phyloP scores from a whole-genome alignment of 2,329 filamentous ascomycete species.

The Herpotrichia juniperi region DNA sequence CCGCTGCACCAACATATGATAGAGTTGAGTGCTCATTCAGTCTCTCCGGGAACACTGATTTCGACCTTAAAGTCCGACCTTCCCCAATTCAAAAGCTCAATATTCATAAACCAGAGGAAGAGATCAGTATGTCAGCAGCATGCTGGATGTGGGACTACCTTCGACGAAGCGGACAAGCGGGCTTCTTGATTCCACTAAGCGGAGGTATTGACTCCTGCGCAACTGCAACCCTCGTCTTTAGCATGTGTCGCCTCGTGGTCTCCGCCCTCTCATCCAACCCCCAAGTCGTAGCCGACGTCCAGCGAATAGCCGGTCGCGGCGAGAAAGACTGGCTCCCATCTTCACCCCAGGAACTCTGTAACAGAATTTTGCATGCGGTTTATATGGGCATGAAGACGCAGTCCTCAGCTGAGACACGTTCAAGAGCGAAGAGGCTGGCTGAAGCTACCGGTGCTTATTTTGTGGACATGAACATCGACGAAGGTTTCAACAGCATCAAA shows the following conservation, averaged over 20 bases:
- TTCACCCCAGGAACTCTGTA: conserved; percentile 65
- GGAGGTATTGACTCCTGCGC: conserved; percentile 68
- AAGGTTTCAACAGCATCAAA: conserved; percentile 65
- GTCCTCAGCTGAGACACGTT: conserved; percentile 69
- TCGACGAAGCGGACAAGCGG: conserved; percentile 57
- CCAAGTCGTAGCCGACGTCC: conserved; percentile 61
- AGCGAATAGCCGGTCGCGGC: conserved; percentile 58
- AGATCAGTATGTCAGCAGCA: conserved; percentile 67
- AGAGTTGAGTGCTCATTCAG: conserved; percentile 53
- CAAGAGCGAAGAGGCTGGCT: conserved; percentile 67
- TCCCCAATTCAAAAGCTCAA: conserved; percentile 54
- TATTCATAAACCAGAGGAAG: conserved; percentile 68
- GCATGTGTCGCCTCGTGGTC: conserved; percentile 63
- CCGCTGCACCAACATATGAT: conserved; percentile 55
- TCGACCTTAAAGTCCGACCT: conserved; percentile 54
- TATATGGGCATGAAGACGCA: conserved; percentile 60
- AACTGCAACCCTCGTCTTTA: conserved; percentile 56
- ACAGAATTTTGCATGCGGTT: conserved; percentile 62
- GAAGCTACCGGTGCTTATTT: conserved; percentile 73
- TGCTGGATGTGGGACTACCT: conserved; percentile 73
- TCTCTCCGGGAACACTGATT: conserved; percentile 50
- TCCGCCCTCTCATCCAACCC: conserved; percentile 58
- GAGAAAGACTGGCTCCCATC: conserved; percentile 58
- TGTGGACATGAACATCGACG: conserved; percentile 75
- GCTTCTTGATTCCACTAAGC: conserved; percentile 63